Percentiles rank a stretch among this genome's conserved stretches.
Evolutionary conservation across 2,329 filamentous ascomycete species (phyloP).

Genomic region (Fusarium kyushuense): DNA sequence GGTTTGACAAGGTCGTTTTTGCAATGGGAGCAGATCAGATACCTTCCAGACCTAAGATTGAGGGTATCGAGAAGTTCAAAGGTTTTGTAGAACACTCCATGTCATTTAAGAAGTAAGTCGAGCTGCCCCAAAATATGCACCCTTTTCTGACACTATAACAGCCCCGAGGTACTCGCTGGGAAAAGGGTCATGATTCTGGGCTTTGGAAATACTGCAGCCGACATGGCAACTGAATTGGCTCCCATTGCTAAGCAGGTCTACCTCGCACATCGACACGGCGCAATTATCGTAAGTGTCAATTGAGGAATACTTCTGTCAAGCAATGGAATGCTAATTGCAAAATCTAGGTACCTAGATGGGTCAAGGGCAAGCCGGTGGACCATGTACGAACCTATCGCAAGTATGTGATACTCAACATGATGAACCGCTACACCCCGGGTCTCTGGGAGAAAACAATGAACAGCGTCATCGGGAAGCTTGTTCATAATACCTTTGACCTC

Average conservation of each 20-base stretch:
- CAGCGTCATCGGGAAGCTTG: slow-evolving; percentile 14
- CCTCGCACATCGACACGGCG: slow-evolving; percentile 6
- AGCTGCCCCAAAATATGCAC: accelerated
- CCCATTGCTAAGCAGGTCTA: slow-evolving; percentile 7
- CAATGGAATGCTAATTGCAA: not conserved
- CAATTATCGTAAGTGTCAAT: slow-evolving; percentile 14
- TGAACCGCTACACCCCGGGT: slow-evolving; percentile 3
- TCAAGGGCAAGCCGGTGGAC: slow-evolving; percentile 13
- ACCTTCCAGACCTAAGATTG: slow-evolving; percentile 3
- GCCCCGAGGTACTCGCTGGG: not conserved
- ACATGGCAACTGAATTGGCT: slow-evolving; percentile 7
- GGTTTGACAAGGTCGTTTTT: slow-evolving; percentile 17
- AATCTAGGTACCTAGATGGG: slow-evolving; percentile 3
- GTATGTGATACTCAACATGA: slow-evolving; percentile 13
- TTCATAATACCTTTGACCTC: slow-evolving; percentile 5
- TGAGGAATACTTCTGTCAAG: no score
- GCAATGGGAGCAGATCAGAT: slow-evolving; percentile 16
- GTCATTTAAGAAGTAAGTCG: slow-evolving; percentile 14
- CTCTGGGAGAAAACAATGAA: slow-evolving; percentile 20
- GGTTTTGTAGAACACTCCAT: slow-evolving; percentile 15
- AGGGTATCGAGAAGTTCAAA: slow-evolving; percentile 8
- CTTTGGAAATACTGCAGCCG: slow-evolving; percentile 12
- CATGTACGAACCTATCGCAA: slow-evolving; percentile 14
- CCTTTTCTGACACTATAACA: not conserved
- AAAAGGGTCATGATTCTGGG: slow-evolving; percentile 12